These are phyloP conservation scores for Aspergillus affinis DNA, from an alignment of 495 filamentous ascomycete genomes.

Conservation along the genomic window DNA sequence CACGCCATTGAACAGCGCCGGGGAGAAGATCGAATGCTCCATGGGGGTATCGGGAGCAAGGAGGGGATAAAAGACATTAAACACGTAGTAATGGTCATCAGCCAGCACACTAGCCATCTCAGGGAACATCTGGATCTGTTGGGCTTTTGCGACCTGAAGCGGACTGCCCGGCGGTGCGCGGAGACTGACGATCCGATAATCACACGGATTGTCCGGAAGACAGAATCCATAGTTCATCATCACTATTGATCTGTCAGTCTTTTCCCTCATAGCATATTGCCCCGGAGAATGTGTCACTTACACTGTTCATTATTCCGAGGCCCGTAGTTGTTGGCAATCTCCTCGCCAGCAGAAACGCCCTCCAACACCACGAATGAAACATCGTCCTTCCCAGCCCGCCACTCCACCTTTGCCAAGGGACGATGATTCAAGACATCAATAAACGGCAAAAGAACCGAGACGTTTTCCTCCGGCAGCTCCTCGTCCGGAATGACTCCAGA, in stretches of 20 bases:
- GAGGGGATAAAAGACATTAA: constrained; percentile 46
- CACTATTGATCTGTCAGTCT: constrained; percentile 37
- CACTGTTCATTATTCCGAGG: constrained; percentile 66
- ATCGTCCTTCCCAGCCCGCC: constrained; percentile 50
- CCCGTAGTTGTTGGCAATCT: constrained; percentile 70
- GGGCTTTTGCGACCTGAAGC: constrained; percentile 36
- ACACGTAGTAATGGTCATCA: constrained; percentile 49
- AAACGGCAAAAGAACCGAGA: constrained; percentile 59
- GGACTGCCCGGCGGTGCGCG: constrained; percentile 42
- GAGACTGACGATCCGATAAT: constrained; percentile 52
- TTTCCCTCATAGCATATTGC: neutral
- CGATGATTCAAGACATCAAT: constrained; percentile 63
- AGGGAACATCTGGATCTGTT: constrained; percentile 36
- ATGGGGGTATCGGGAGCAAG: constrained; percentile 33
- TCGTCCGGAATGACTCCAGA: constrained; percentile 36
- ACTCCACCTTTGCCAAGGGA: constrained; percentile 57
- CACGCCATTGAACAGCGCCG: constrained; percentile 44
- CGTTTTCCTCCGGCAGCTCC: constrained; percentile 35
- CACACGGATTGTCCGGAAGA: constrained; percentile 54
- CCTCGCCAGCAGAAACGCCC: constrained; percentile 43
- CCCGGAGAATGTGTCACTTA: constrained; percentile 29
- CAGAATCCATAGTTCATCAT: constrained; percentile 70
- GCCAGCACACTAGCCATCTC: constrained; percentile 23
- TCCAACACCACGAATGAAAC: constrained; percentile 52
- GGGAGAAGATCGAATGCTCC: constrained; percentile 48